These are phyloP conservation scores for Candida patagonica DNA, from an alignment of 805 yeast genomes.

Conservation along the genomic window DNA sequence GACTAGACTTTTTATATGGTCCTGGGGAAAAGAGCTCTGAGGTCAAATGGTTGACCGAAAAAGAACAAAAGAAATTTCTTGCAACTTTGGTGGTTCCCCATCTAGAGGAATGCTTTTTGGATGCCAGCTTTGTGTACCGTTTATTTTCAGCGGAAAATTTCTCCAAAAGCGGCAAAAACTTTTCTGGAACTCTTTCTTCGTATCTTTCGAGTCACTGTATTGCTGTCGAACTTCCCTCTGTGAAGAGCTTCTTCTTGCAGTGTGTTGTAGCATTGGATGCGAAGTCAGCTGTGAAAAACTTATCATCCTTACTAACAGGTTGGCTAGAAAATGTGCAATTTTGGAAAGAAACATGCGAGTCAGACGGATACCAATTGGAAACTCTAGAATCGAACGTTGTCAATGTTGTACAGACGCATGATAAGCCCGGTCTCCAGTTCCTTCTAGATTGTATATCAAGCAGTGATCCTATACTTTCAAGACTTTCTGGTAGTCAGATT, in stretches of 20 bases:
- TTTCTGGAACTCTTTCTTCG: conserved; percentile 32
- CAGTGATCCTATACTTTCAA: conserved; percentile 22
- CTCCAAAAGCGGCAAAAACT: conserved; percentile 11
- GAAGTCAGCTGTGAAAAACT: conserved; percentile 31
- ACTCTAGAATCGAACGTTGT: conserved; percentile 51
- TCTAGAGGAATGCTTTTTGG: conserved; percentile 40
- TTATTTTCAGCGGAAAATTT: conserved; percentile 3
- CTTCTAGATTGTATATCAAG: conserved; percentile 39
- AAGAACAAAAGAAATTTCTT: conserved; percentile 47
- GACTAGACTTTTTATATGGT: conserved; percentile 43
- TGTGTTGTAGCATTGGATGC: conserved; percentile 33
- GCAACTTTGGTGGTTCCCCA: conserved; percentile 29
- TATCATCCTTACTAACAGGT: conserved; percentile 33
- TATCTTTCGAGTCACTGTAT: conserved; percentile 64
- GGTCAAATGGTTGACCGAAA: conserved; percentile 47
- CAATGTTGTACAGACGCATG: conserved; percentile 52
- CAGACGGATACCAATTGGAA: conserved; percentile 41
- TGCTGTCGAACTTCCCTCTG: conserved; percentile 39
- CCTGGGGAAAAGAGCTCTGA: conserved; percentile 34
- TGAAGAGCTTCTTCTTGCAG: conserved; percentile 45
- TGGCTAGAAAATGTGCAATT: conserved; percentile 40
- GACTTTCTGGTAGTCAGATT: conserved; percentile 42
- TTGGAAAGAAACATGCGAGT: conserved; percentile 37
- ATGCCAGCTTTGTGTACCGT: conserved; percentile 36
- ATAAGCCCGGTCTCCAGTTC: conserved; percentile 56